These are phyloP conservation scores for Penicillium fuscoglaucum DNA, from an alignment of 2,329 filamentous ascomycete species.

Conservation along the genomic window DNA sequence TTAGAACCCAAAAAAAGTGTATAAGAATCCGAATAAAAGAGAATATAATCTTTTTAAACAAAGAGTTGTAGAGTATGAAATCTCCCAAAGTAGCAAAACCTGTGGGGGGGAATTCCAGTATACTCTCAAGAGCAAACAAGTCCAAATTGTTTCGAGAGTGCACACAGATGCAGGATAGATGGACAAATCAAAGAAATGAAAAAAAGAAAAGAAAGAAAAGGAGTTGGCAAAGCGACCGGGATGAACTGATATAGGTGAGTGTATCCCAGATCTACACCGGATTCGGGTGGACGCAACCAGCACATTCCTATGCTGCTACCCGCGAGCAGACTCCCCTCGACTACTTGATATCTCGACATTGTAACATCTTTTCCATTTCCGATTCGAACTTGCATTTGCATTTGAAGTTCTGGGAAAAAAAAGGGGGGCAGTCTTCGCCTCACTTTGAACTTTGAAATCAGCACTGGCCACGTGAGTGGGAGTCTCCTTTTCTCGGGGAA, in stretches of 20 bases:
- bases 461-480: constrained; percentile 26
- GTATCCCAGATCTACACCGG: constrained; percentile 20
- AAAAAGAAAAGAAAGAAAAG: constrained; percentile 20
- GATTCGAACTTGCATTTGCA: constrained; percentile 3
- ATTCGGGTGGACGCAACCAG: constrained; percentile 28
- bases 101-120: not conserved
- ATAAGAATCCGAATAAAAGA: not conserved
- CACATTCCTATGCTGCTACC: constrained; percentile 31
- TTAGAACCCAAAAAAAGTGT: not conserved
- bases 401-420: not conserved
- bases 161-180: not conserved
- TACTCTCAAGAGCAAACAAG: constrained; percentile 9
- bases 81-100: not conserved
- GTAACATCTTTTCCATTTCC: constrained; percentile 9
- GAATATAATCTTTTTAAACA: not conserved
- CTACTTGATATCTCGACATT: constrained; percentile 8
- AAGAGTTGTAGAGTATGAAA: constrained; percentile 1
- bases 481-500: constrained; percentile 21
- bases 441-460: constrained; percentile 24
- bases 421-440: constrained; percentile 16
- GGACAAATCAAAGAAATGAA: constrained; percentile 13
- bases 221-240: constrained; percentile 27
- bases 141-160: constrained; percentile 3
- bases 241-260: constrained; percentile 26
- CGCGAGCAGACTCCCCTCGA: constrained; percentile 19